Base-by-base conservation (phyloP, 208 protist genomes). In the Naegleria lovaniensis region DNA sequence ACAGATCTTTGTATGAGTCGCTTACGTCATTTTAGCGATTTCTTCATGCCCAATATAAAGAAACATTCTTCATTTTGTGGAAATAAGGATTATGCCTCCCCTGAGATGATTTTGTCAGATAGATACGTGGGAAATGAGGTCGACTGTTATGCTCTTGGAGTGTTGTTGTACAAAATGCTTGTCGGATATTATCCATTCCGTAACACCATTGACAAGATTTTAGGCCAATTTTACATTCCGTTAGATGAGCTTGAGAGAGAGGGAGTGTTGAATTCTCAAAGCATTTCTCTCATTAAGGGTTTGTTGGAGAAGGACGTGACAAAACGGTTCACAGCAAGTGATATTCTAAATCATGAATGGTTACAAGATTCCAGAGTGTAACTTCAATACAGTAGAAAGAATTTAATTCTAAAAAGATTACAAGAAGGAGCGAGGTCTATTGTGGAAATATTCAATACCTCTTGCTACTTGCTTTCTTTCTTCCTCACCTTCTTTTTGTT, bases 171-270 rank as follows among this genome's bases (percentile, higher is more conserved):
- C 16, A 83, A 51, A 22, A 51, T 90, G 55, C 9, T 90, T 11
- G 33, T 38, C 39, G 87, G 87, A 41, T 90, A 51, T 48, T 43
- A 48, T 6, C 87, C 87, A 25, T 90, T 90, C 48, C 5, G 48
- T 16, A 22, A 2, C 29, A 29, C 48, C 25, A 5, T 55, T 29
- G 25, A 67, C 0, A 89, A 29, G 25, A 25, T 89, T 33, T 41
- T 67, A 29, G n/a, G 19, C 5, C 41, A 52, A 67, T 89, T 75
- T 25, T 55, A 6, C 0, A 67, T 89, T 67, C 85, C 85, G 1
- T 89, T 89, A n/a, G 85, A 89, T 36, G 85, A 89, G 40, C 11
- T 43, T 36, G 85, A 89, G 39, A 67, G 55, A 29, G 55, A 67
- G 19, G 85, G 36, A 22, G 7, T 67, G 7, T 41, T 25, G 0